Evolutionary conservation across 768 basidiomycete species (phyloP).

Genomic region (Pisolithus marmoratus): DNA sequence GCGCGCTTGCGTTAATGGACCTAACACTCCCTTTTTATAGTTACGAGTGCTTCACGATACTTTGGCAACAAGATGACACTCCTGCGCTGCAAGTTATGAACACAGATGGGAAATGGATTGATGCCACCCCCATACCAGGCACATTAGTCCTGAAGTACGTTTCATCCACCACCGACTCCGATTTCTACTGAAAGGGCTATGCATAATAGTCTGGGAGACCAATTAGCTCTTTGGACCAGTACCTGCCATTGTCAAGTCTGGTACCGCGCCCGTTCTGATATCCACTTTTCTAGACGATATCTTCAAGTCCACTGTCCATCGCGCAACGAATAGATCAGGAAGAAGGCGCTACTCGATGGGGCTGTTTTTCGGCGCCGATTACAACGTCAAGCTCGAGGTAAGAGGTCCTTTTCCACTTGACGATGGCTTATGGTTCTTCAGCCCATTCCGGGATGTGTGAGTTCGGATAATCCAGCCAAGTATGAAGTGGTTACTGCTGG

Average conservation of each 20-base stretch:
- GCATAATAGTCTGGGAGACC: conserved; percentile 55
- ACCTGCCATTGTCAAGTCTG: conserved; percentile 11
- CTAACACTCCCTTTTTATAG: conserved; percentile 24
- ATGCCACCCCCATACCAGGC: conserved; percentile 47
- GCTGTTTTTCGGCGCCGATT: conserved; percentile 84
- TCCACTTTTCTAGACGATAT: conserved; percentile 40
- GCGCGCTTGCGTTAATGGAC: conserved; percentile 1
- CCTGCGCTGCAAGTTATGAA: conserved; percentile 52
- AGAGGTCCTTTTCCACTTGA: conserved; percentile 7
- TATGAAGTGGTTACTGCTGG: conserved; percentile 79
- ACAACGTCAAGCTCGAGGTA: conserved; percentile 72
- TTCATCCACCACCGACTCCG: background rate
- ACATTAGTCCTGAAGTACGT: conserved; percentile 58
- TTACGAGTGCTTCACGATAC: conserved; percentile 86
- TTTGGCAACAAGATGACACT: conserved; percentile 63
- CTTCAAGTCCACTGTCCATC: conserved; percentile 56
- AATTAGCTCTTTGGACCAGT: conserved; percentile 64
- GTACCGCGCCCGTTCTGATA: background rate
- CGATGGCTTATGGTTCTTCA: conserved; percentile 7
- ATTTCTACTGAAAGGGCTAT: background rate
- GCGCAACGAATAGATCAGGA: conserved; percentile 76
- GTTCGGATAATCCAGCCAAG: conserved; percentile 49
- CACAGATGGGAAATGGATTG: conserved; percentile 45
- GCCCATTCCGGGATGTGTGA: conserved; percentile 45
- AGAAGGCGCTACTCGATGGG: conserved; percentile 77